Base-by-base conservation (phyloP, 2,329 filamentous ascomycete genomes). In the Myriosclerotinia duriaeana region DNA sequence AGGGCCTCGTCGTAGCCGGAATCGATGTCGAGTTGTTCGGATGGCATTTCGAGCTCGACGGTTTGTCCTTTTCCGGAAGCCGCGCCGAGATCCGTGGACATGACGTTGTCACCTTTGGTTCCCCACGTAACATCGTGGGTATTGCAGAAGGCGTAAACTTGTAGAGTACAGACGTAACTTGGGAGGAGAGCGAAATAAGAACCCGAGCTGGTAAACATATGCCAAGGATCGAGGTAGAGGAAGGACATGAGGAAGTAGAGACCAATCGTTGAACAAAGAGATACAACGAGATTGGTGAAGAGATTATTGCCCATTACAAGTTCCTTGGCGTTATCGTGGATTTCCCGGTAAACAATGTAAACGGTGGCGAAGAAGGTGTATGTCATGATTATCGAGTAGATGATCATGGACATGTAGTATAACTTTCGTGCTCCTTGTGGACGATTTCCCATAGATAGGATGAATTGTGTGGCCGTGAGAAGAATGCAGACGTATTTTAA, bases 121-220 rank as follows among this genome's bases (percentile, higher is more conserved):
- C 95, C 95, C 95, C 95, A 99, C 0, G 93, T 96, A 26, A 99
- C 93, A 77, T 99, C 95, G 85, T 99, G 95, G 0, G 94, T 96
- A 81, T 99, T 99, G 83, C 95, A 98, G 79, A 99, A 99, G 53
- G 95, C 95, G 79, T 99, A 99, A 26, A 98, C 93, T 78, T 99
- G 95, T 2, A 99, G 84, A 0, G 92, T 98, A 81, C 95, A 98
- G 79, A 99, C 96, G 81, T 98, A 99, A 50, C 85, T 89, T 0
- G 95, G 95, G 46, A 99, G 83, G 36, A 99, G 87, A 56, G 93
- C 85, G 77, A 99, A 97, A 82, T 99, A 99, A 77, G 97, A 93
- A 0, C 84, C 86, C 0, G 91, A 88, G 0, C 89, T 94, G 15
- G 95, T 99, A 80, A 99, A 90, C 91, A 99, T 95, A 82, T 99